A percentile compares a stretch with the other conserved stretches of the same genome.
These are phyloP conservation scores for Irpex sp. DNA, from an alignment of 1,284 basidiomycete genomes.

Conservation along the genomic window DNA sequence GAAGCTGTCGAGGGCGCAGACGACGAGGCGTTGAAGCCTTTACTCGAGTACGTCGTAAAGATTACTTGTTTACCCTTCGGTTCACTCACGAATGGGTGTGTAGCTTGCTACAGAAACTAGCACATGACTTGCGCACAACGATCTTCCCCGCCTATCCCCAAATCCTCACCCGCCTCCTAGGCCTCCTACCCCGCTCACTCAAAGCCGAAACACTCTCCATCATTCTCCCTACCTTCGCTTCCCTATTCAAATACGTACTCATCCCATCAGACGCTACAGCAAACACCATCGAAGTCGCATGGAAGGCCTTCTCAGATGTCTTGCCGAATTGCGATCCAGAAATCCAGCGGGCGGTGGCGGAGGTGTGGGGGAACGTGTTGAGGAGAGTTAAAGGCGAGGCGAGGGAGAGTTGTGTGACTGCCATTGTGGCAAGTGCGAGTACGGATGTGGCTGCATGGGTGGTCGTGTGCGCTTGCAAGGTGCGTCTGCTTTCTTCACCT, in stretches of 20 bases:
- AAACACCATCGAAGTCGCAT: constrained; percentile 37
- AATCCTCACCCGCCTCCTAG: constrained; percentile 50
- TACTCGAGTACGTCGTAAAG: constrained; percentile 60
- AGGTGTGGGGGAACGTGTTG: constrained; percentile 73
- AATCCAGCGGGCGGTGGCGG: constrained; percentile 67
- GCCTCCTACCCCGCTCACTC: constrained; percentile 55
- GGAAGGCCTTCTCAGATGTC: constrained; percentile 45
- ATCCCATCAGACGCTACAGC: constrained; percentile 50
- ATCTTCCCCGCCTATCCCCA: constrained; percentile 55
- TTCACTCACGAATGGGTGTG: constrained; percentile 12
- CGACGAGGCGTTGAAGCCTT: constrained; percentile 62
- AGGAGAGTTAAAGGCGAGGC: constrained; percentile 55
- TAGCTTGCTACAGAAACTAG: constrained; percentile 72
- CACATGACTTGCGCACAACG: constrained; percentile 72
- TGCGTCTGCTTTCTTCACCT: constrained; percentile 26
- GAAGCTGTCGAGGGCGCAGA: constrained; percentile 51
- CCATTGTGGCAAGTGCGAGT: constrained; percentile 36
- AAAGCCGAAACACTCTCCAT: constrained; percentile 56
- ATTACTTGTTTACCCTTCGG: not conserved
- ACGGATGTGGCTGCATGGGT: constrained; percentile 65
- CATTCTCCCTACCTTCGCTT: constrained; percentile 61
- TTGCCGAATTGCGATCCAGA: constrained; percentile 61
- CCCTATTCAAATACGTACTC: constrained; percentile 67
- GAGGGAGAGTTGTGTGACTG: constrained; percentile 45
- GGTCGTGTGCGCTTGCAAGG: constrained; percentile 70